Base-by-base conservation (phyloP, 768 basidiomycete genomes). In the Boletus rufocinnamomeus region DNA sequence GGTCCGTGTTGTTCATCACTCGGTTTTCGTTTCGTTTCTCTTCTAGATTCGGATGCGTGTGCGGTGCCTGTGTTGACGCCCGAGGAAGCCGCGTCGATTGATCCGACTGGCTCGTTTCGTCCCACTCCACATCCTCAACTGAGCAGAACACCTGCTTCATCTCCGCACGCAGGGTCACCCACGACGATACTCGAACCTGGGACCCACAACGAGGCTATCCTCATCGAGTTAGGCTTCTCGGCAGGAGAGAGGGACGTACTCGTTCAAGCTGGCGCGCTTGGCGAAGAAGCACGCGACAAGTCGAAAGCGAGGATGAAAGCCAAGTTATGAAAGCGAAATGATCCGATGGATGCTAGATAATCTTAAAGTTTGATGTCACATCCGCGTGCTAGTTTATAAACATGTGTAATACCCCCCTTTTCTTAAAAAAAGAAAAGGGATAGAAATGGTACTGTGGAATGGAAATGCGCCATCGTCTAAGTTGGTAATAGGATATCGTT, bases 1-100 rank as follows among this genome's bases (percentile, higher is more conserved):
- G 14, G 2, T 21, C 19, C 11, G 17, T 43, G 46, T 49, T 50
- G 21, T 23, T 52, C 27, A 38, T n/a, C 37, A 5, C 17, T 16
- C 21, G 11, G 10, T 40, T 30, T 25, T 21, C 16, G 16, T 34
- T 9, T 30, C 14, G 17, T n/a, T 17, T 35, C 11, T 25, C 34
- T 14, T 32, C 41, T 65, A 91, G 89, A 80, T 30, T 86, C 82
- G 14, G 90, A 92, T 58, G 85, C 88, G 9, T 92, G 90, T 66
- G 80, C 80, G 11, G 73, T 88, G 16, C 89, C 90, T 0, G 86
- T 92, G 32, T 76, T 91, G 28, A 78, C 82, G 6, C 80, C 86
- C 0, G 65, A 72, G 27, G 89, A 92, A 77, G 88, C 87, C 6
- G 79, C 77, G 2, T 72, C 69, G 34, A 69, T 80, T 27, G 72